These are phyloP conservation scores for Acarospora socialis DNA, from an alignment of 2,329 filamentous ascomycete species.

Conservation along the genomic window DNA sequence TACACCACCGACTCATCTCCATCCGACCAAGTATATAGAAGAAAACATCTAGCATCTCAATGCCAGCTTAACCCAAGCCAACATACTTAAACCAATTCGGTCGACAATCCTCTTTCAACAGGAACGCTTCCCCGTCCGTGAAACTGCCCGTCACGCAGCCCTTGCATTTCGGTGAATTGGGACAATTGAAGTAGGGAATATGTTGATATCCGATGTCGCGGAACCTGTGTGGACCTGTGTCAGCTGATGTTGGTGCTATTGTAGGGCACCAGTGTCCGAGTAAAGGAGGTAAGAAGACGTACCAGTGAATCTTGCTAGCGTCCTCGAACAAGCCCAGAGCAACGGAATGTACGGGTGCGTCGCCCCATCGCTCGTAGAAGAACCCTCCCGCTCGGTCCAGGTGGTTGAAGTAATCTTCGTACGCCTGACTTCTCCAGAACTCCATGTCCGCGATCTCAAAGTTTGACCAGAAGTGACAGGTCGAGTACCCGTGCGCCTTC, in stretches of 20 bases:
- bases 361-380: slow-evolving; percentile 97
- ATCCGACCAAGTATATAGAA: too few species aligned
- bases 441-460: slow-evolving; percentile 91
- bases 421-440: slow-evolving; percentile 81
- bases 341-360: slow-evolving; percentile 92
- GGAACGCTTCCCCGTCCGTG: slow-evolving; percentile 73
- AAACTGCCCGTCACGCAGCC: slow-evolving; percentile 77
- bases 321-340: slow-evolving; percentile 88
- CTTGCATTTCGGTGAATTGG: slow-evolving; percentile 85
- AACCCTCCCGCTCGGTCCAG: slow-evolving; percentile 89
- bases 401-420: slow-evolving; percentile 93
- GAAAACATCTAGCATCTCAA: too few species aligned
- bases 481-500: slow-evolving; percentile 84
- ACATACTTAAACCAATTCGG: slow-evolving; percentile 96
- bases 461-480: slow-evolving; percentile 98
- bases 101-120: slow-evolving; percentile 84
- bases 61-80: slow-evolving; percentile 50
- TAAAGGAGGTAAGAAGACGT: slow-evolving; percentile 22
- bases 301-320: slow-evolving; percentile 84
- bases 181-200: slow-evolving; percentile 97
- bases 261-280: background rate
- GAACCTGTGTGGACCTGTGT: slow-evolving; percentile 52
- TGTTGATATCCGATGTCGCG: slow-evolving; percentile 98
- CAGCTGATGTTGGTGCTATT: background rate
- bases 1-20: too few species aligned